These are phyloP conservation scores for Emmonsiellopsis sp. DNA, from an alignment of 2,329 filamentous ascomycete genomes.

Conservation along the genomic window DNA sequence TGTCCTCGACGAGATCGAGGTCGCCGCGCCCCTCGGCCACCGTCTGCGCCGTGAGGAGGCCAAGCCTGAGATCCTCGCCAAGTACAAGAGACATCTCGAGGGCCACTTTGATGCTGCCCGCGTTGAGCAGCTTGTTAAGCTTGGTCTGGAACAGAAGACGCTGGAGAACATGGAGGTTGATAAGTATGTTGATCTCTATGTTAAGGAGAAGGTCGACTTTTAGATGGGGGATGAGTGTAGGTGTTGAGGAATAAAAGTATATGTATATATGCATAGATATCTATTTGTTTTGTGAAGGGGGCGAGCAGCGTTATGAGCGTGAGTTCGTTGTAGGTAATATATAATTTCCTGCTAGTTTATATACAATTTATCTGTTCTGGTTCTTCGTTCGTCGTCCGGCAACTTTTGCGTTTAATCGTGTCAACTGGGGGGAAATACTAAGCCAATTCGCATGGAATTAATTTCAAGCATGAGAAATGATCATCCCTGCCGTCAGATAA, in stretches of 20 bases:
- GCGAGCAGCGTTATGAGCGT: too few relatives aligned
- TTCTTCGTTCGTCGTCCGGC: too few relatives aligned
- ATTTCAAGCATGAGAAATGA: too few relatives aligned
- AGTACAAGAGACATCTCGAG: slow-evolving; percentile 86
- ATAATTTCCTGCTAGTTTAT: too few relatives aligned
- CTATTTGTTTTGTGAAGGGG: neutral
- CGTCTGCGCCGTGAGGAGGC: slow-evolving; percentile 86
- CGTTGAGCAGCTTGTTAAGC: slow-evolving; percentile 72
- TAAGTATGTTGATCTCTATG: slow-evolving; percentile 84
- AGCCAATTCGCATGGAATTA: too few relatives aligned
- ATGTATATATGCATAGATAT: neutral
- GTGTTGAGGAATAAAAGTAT: neutral
- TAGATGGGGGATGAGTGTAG: slow-evolving; percentile 4
- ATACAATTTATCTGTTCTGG: too few relatives aligned
- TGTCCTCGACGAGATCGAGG: slow-evolving; percentile 76
- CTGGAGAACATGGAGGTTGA: slow-evolving; percentile 78
- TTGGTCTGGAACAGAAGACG: slow-evolving; percentile 65
- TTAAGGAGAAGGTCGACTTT: slow-evolving; percentile 44
- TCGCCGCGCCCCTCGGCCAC: slow-evolving; percentile 93
- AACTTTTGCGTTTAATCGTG: too few relatives aligned
- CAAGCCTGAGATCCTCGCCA: slow-evolving; percentile 91
- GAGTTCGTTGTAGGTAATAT: too few relatives aligned
- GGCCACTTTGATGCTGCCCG: slow-evolving; percentile 70
- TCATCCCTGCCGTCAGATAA: too few relatives aligned
- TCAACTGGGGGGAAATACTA: too few relatives aligned